Percentiles rank a stretch among this genome's conserved stretches.
Conservation (phyloP, 805 yeast genomes). For the Ogataea thermomethanolica region DNA sequence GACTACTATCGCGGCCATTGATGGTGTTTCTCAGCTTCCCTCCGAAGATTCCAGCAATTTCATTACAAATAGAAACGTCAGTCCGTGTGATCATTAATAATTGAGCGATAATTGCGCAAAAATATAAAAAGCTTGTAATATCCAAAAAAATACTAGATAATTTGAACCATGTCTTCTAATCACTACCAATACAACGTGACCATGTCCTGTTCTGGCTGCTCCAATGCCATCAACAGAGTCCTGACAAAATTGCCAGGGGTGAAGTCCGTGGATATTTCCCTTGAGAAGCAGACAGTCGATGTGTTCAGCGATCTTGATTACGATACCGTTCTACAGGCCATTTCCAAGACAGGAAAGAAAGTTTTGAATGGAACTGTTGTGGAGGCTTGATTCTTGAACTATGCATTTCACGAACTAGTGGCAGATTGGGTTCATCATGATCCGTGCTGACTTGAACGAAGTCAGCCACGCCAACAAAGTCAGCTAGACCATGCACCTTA, state of each 20-base stretch:
- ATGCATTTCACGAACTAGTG: too few relatives aligned
- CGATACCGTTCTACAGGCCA: constrained; percentile 76
- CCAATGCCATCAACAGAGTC: constrained; percentile 79
- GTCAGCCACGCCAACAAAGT: too few relatives aligned
- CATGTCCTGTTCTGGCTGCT: constrained; percentile 87
- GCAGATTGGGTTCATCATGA: too few relatives aligned
- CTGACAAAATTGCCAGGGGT: constrained; percentile 72
- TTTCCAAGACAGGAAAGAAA: constrained; percentile 87
- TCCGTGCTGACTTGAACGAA: too few relatives aligned
- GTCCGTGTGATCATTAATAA: neutral
- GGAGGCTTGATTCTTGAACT: neutral
- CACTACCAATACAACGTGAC: constrained; percentile 77
- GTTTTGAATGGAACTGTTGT: constrained; percentile 62
- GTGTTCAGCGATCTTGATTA: constrained; percentile 65
- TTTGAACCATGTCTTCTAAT: constrained; percentile 42
- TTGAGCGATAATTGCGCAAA: constrained; percentile 3
- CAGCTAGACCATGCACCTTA: too few relatives aligned
- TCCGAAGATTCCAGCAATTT: too few relatives aligned
- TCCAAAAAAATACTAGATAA: constrained; percentile 1
- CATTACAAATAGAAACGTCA: too few relatives aligned
- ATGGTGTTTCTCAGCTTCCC: too few relatives aligned
- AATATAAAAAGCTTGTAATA: constrained; percentile 2
- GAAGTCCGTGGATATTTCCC: constrained; percentile 63
- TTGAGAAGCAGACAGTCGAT: constrained; percentile 78
- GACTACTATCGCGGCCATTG: too few relatives aligned